phyloP scores from a whole-genome alignment of 1,284 basidiomycete genomes.

The Entoloma clypeatum region DNA sequence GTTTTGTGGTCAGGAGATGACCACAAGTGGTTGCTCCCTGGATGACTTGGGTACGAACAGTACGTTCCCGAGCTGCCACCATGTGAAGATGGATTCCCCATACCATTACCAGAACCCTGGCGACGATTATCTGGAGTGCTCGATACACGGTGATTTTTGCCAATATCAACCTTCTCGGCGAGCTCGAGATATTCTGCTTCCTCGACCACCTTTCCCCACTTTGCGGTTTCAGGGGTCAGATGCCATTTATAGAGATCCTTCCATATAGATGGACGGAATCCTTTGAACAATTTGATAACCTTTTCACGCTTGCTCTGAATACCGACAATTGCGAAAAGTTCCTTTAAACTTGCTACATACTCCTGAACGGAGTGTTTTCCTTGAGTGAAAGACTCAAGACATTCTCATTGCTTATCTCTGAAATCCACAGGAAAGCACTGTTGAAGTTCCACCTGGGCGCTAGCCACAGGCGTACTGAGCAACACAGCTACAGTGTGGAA shows the following conservation, averaged over 20 bases:
- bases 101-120: neutral
- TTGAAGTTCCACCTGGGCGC: too few species aligned
- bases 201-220: slow-evolving; percentile 16
- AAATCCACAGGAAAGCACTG: slow-evolving; percentile 29
- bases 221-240: slow-evolving; percentile 18
- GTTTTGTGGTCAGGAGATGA: too few species aligned
- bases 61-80: neutral
- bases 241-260: slow-evolving; percentile 14
- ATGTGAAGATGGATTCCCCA: neutral
- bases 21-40: too few species aligned
- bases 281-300: slow-evolving; percentile 22
- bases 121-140: neutral
- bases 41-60: too few species aligned
- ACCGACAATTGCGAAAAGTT: slow-evolving; percentile 27
- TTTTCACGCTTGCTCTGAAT: slow-evolving; percentile 15
- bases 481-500: too few species aligned
- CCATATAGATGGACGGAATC: slow-evolving; percentile 15
- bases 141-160: neutral
- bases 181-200: slow-evolving; percentile 19
- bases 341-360: slow-evolving; percentile 21
- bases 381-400: slow-evolving; percentile 18
- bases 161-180: slow-evolving; percentile 15
- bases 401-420: slow-evolving; percentile 13
- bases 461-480: too few species aligned
- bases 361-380: slow-evolving; percentile 17